Conservation (phyloP, 495 filamentous ascomycete genomes). For the Stereocaulon alpinum region DNA sequence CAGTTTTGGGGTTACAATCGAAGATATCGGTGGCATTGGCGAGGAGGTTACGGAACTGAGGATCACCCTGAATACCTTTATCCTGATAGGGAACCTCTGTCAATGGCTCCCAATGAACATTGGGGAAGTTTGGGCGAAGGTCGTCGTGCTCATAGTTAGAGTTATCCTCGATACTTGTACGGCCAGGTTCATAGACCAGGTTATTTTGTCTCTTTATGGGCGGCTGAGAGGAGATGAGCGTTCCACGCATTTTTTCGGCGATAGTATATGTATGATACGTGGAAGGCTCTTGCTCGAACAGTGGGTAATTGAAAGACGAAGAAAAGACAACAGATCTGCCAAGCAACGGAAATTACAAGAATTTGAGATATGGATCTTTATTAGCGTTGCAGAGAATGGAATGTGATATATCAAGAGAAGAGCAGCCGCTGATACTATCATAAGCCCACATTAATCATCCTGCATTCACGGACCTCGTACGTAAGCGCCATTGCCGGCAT, state of each 20-base stretch:
- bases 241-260: not conserved
- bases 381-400: not conserved
- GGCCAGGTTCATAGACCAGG: conserved; percentile 36
- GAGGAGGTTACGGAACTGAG: conserved; percentile 42
- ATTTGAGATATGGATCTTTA: not conserved
- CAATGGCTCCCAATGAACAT: conserved; percentile 43
- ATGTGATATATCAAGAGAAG: not conserved
- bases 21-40: conserved; percentile 42
- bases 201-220: not conserved
- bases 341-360: not conserved
- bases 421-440: not conserved
- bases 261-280: not conserved
- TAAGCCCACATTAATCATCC: not conserved
- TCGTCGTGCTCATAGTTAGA: conserved; percentile 45
- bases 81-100: conserved; percentile 43
- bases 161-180: conserved; percentile 35
- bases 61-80: conserved; percentile 45
- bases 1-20: conserved; percentile 58
- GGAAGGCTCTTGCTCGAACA: not conserved
- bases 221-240: not conserved
- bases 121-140: conserved; percentile 46
- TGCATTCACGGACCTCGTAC: not conserved
- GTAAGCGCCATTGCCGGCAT: not conserved
- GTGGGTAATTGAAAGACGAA: not conserved
- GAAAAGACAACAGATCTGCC: not conserved